Conservation (phyloP, 164 flowering plant genomes). For the Vitis cinerea region DNA sequence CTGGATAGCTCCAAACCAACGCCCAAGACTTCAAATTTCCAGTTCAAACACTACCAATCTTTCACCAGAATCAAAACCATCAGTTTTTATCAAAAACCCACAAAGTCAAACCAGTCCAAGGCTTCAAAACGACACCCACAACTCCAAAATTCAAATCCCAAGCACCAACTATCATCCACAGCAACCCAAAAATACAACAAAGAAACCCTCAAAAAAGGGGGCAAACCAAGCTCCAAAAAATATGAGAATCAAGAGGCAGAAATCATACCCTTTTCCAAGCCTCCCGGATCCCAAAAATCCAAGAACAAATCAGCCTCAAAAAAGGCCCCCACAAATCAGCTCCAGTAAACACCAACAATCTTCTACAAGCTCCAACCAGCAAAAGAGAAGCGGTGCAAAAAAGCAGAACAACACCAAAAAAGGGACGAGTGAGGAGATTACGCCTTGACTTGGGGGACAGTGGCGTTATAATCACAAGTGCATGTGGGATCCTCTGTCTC, state of each 20-base stretch:
- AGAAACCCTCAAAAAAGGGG: no score
- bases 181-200: no score
- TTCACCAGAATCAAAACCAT: no score
- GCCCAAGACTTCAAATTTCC: no score
- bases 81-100: no score
- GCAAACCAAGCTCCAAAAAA: no score
- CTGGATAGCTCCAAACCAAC: neutral
- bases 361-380: neutral
- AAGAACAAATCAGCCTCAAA: conserved; percentile 3
- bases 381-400: neutral
- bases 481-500: neutral
- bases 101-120: no score
- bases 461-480: no score
- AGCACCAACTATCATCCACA: no score
- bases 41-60: no score
- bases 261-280: conserved; percentile 1
- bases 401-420: neutral
- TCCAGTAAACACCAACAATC: neutral
- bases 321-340: neutral
- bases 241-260: neutral
- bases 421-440: neutral
- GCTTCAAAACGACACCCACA: no score
- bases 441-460: conserved; percentile 1
- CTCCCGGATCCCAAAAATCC: neutral
- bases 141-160: neutral